Evolutionary conservation across 179 eudicot species (phyloP).

Genomic region (Beta corolliflora): DNA sequence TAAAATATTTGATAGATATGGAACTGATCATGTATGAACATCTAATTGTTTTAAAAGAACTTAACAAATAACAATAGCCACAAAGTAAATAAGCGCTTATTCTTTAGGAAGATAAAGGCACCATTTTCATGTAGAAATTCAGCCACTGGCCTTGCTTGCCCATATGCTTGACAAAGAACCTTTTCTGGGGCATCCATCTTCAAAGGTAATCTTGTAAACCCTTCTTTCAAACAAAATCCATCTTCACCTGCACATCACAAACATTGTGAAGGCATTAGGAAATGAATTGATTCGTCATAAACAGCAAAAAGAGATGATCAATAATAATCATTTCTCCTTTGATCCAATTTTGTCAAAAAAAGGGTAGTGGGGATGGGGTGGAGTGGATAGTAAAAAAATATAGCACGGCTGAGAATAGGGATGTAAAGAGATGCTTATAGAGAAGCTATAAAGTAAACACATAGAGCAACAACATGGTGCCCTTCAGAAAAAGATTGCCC

Average conservation of each 20-base stretch:
- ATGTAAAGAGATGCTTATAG: neutral
- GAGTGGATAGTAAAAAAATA: neutral
- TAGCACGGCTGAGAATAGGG: neutral
- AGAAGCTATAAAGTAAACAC: neutral
- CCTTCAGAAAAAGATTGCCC: neutral
- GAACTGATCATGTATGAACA: neutral
- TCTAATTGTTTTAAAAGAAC: neutral
- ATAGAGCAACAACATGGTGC: neutral
- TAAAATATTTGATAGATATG: neutral
- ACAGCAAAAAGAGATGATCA: too few species aligned
- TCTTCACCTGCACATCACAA: conserved; percentile 42
- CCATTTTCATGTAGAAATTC: conserved; percentile 98
- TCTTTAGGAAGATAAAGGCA: conserved; percentile 21
- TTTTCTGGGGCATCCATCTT: conserved; percentile 97
- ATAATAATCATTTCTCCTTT: neutral
- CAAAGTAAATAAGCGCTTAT: neutral
- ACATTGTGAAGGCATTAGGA: neutral
- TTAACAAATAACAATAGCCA: neutral
- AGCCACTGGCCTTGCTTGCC: conserved; percentile 86
- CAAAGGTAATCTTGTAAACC: conserved; percentile 60
- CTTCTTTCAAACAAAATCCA: conserved; percentile 55
- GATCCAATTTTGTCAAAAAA: neutral
- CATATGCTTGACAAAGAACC: conserved; percentile 94
- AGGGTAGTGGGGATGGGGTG: neutral
- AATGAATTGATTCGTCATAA: neutral